These are phyloP conservation scores for Astrothelium macrocarpum DNA, from an alignment of 495 filamentous ascomycete genomes.

Conservation along the genomic window DNA sequence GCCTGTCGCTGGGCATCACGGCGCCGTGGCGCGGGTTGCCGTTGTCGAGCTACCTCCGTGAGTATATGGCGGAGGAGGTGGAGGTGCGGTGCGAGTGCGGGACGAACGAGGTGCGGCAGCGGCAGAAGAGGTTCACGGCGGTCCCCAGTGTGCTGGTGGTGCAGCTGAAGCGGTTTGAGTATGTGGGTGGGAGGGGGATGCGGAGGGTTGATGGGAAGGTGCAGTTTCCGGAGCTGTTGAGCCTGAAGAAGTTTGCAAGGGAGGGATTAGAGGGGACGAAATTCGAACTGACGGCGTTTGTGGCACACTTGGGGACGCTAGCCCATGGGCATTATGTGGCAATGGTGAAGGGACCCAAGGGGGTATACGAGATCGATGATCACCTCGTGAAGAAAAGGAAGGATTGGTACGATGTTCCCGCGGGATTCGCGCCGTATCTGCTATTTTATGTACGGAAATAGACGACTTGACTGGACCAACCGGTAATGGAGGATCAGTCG, in stretches of 20 bases:
- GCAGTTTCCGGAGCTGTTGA: not conserved
- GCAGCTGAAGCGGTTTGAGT: slow-evolving; percentile 1
- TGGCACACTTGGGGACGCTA: not conserved
- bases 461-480: not conserved
- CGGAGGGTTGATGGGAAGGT: not conserved
- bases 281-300: not conserved
- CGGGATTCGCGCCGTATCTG: not conserved
- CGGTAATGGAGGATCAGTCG: not conserved
- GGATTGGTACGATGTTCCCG: not conserved
- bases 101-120: not conserved
- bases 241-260: not conserved
- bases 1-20: not conserved
- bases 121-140: not conserved
- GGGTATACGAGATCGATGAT: not conserved
- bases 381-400: not conserved
- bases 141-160: not conserved
- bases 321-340: not conserved
- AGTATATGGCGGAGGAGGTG: not conserved
- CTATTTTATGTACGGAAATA: not conserved
- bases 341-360: not conserved
- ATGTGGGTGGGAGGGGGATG: not conserved
- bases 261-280: not conserved
- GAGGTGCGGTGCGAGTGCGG: slow-evolving; percentile 1
- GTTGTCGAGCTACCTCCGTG: slow-evolving; percentile 1
- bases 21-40: not conserved